Percentiles rank a stretch among this genome's conserved stretches.
Evolutionary conservation across 768 basidiomycete species (phyloP).

Genomic region (Kwoniella botswanensis): DNA sequence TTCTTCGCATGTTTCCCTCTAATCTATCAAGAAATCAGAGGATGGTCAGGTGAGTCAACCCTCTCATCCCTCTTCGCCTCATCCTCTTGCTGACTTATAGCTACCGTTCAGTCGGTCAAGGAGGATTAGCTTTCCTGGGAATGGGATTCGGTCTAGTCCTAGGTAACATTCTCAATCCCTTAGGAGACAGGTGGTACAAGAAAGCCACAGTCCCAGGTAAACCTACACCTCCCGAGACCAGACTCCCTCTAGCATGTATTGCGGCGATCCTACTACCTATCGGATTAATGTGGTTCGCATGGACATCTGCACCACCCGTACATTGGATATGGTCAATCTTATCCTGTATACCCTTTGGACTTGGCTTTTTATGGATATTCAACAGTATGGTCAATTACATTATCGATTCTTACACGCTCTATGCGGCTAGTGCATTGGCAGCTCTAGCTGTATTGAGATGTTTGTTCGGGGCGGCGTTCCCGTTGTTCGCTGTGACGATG

Average conservation of each 20-base stretch:
- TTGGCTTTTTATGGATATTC: constrained; percentile 67
- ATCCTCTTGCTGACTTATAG: neutral
- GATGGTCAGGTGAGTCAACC: constrained; percentile 49
- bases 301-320: constrained; percentile 59
- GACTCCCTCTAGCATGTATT: constrained; percentile 67
- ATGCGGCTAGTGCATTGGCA: constrained; percentile 69
- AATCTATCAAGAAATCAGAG: constrained; percentile 56
- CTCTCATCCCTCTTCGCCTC: neutral
- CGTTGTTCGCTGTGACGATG: constrained; percentile 57
- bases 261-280: constrained; percentile 65
- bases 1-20: constrained; percentile 66
- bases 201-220: constrained; percentile 59
- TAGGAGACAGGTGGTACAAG: constrained; percentile 66
- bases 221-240: constrained; percentile 66
- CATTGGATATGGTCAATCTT: constrained; percentile 72
- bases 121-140: constrained; percentile 70
- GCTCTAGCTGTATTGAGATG: constrained; percentile 70
- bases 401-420: constrained; percentile 70
- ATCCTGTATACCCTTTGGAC: constrained; percentile 69
- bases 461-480: constrained; percentile 67
- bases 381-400: constrained; percentile 69
- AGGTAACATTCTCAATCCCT: constrained; percentile 64
- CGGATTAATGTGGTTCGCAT: constrained; percentile 66
- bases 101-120: constrained; percentile 61
- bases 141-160: constrained; percentile 67